Conservation (phyloP, 352 stramenopile species). For the Phytopythium helicoides region DNA sequence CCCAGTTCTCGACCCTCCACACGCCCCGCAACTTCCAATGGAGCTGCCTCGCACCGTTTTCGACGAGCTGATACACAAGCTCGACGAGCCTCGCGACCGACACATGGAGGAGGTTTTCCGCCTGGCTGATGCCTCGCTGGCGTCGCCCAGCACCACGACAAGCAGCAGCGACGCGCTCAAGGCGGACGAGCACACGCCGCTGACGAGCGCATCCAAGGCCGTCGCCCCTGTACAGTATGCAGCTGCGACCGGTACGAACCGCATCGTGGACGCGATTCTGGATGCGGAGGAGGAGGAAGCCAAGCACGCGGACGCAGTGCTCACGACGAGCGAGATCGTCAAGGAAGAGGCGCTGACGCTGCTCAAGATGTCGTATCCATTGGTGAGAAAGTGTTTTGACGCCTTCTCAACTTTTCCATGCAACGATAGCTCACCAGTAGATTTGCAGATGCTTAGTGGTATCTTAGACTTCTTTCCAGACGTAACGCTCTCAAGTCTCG, state of each 20-base stretch:
- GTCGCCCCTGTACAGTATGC: not conserved
- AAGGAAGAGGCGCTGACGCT: conserved; percentile 28
- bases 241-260: not conserved
- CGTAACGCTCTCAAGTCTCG: conserved; percentile 5
- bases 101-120: conserved; percentile 21
- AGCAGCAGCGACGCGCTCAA: conserved; percentile 6
- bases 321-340: conserved; percentile 34
- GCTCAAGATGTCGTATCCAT: conserved; percentile 29
- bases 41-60: conserved; percentile 44
- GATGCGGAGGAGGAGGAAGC: conserved; percentile 32
- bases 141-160: not conserved
- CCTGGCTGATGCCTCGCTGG: conserved; percentile 1
- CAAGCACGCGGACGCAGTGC: conserved; percentile 12
- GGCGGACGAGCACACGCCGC: conserved; percentile 14
- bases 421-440: conserved; percentile 16
- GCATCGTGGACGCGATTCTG: conserved; percentile 30
- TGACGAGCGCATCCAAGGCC: conserved; percentile 8
- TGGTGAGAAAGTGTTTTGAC: too few relatives aligned
- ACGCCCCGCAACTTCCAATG: conserved; percentile 17
- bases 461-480: conserved; percentile 2
- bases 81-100: conserved; percentile 39
- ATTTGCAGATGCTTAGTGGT: conserved; percentile 1
- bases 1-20: too few relatives aligned
- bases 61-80: conserved; percentile 50
- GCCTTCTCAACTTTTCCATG: too few relatives aligned